A percentile compares a stretch with the other conserved stretches of the same genome.
Conservation (phyloP, 176 grass and related monocot species). For the Aegilops longissima region DNA sequence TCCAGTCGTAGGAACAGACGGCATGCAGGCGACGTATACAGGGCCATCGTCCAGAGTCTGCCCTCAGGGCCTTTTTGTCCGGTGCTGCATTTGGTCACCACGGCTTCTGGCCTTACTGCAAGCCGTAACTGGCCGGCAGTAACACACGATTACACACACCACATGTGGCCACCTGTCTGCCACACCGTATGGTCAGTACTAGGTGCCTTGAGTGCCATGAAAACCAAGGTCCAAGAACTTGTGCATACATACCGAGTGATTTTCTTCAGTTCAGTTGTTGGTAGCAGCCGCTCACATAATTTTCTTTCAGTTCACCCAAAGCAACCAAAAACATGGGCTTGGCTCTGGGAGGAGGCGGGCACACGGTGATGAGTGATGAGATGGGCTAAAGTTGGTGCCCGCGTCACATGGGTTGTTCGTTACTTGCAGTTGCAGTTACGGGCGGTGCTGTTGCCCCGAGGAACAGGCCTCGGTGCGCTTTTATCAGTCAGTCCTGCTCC, state of each 20-base stretch:
- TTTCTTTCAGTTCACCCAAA: no score
- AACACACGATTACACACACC: not conserved
- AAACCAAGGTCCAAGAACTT: not conserved
- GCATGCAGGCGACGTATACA: not conserved
- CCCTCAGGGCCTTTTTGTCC: not conserved
- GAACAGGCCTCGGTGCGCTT: slow-evolving; percentile 43
- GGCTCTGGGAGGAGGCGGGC: no score
- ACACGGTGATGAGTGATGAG: no score
- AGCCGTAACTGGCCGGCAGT: not conserved
- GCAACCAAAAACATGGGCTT: no score
- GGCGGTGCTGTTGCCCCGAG: slow-evolving; percentile 26
- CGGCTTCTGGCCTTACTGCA: slow-evolving; percentile 3
- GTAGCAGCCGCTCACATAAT: no score
- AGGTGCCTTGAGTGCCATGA: not conserved
- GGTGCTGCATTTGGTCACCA: slow-evolving; percentile 7
- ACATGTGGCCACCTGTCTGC: no score
- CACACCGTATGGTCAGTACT: not conserved
- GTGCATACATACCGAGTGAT: not conserved
- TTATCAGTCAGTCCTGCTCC: not conserved
- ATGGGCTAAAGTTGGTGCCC: not conserved
- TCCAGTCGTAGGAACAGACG: slow-evolving; percentile 6
- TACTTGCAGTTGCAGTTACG: slow-evolving; percentile 52
- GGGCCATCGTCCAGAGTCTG: slow-evolving; percentile 19
- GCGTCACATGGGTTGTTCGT: slow-evolving; percentile 50
- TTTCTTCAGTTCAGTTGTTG: no score